phyloP scores from a whole-genome alignment of 306 rosid species.

The Datisca glomerata region DNA sequence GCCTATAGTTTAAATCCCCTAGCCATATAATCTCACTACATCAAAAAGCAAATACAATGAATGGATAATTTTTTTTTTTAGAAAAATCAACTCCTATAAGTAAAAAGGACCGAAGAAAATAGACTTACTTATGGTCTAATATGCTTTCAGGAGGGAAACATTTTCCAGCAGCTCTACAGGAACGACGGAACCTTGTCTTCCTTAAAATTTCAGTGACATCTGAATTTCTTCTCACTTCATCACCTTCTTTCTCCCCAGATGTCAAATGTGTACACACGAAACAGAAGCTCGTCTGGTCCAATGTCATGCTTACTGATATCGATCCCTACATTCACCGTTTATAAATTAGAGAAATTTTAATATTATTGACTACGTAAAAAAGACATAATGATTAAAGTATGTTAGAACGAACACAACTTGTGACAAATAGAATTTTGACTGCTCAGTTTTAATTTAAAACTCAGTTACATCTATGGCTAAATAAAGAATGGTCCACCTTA shows the following conservation, averaged over 20 bases:
- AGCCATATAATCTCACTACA: constrained; percentile 92
- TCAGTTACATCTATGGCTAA: neutral
- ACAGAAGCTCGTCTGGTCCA: constrained; percentile 98
- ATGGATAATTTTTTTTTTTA: neutral
- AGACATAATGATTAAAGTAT: too few species aligned
- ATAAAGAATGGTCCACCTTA: constrained; percentile 38
- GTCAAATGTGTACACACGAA: constrained; percentile 95
- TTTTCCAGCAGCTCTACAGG: constrained; percentile 45
- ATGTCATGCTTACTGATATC: constrained; percentile 89
- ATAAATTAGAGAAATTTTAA: neutral
- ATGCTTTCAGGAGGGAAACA: constrained; percentile 78
- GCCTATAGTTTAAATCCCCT: constrained; percentile 94
- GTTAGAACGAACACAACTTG: neutral
- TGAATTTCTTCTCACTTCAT: constrained; percentile 86
- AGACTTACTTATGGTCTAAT: constrained; percentile 74
- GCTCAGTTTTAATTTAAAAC: too few species aligned
- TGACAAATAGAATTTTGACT: neutral
- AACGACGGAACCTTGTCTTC: constrained; percentile 85
- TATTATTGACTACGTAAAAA: too few species aligned
- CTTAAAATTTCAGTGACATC: constrained; percentile 93
- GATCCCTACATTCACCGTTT: constrained; percentile 67
- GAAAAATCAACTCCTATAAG: neutral
- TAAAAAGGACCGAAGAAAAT: neutral
- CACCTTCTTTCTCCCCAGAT: constrained; percentile 98
- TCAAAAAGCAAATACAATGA: constrained; percentile 2